phyloP scores from a whole-genome alignment of 2,329 filamentous ascomycete species.

The Curvularia sp. region DNA sequence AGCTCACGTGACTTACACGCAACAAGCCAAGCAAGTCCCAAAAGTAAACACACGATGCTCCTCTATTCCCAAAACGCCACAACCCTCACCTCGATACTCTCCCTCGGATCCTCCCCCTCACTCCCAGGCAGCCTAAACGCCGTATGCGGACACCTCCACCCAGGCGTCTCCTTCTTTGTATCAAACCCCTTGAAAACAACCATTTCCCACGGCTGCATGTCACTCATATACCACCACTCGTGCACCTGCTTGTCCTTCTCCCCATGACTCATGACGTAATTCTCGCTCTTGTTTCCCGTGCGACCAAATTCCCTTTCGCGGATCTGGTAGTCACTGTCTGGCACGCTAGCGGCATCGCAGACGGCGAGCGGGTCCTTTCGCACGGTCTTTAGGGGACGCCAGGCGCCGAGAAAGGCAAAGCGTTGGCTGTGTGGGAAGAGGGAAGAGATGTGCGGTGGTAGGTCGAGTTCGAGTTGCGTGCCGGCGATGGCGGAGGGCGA shows the following conservation, averaged over 20 bases:
- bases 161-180: conserved; percentile 20
- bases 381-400: conserved; percentile 37
- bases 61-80: conserved; percentile 29
- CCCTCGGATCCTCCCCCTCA: conserved; percentile 25
- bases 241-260: conserved; percentile 20
- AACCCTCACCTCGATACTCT: conserved; percentile 38
- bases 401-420: conserved; percentile 40
- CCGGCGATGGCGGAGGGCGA: conserved; percentile 15
- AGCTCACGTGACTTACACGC: background rate
- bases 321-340: conserved; percentile 28
- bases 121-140: conserved; percentile 29
- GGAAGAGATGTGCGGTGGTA: conserved; percentile 17
- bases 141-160: conserved; percentile 38
- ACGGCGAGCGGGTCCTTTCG: conserved; percentile 37
- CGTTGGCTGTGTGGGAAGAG: conserved; percentile 21
- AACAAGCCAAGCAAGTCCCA: background rate
- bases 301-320: conserved; percentile 25
- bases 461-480: conserved; percentile 25
- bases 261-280: conserved; percentile 29
- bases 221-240: conserved; percentile 39
- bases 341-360: conserved; percentile 27
- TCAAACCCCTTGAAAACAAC: conserved; percentile 40
- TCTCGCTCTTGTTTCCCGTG: conserved; percentile 24
- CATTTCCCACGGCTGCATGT: conserved; percentile 32
- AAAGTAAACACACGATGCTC: background rate